Conservation (phyloP, 2,329 filamentous ascomycete species). For the Ambrosiella xylebori region DNA sequence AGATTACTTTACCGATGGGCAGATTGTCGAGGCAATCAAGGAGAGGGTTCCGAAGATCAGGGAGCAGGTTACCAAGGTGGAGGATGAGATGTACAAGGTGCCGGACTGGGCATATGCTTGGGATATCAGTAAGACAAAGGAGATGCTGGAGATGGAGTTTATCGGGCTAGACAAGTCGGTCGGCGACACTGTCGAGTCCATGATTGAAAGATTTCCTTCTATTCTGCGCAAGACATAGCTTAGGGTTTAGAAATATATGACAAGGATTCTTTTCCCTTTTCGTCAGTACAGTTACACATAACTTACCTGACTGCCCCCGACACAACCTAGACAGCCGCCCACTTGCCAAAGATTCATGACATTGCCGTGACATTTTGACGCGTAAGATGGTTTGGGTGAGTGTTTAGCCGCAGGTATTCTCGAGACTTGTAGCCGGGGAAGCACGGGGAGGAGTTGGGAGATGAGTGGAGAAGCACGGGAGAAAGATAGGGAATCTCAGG, state of each 20-base stretch:
- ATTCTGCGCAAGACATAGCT: background rate
- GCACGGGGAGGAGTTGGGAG: no score
- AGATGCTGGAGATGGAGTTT: slow-evolving; percentile 34
- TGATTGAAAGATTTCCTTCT: background rate
- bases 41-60: slow-evolving; percentile 16
- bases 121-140: slow-evolving; percentile 31
- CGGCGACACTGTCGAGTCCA: slow-evolving; percentile 21
- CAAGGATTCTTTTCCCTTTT: background rate
- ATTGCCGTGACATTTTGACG: no score
- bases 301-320: no score
- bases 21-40: slow-evolving; percentile 22
- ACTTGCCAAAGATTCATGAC: no score
- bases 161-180: slow-evolving; percentile 31
- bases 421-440: no score
- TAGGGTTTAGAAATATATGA: no score
- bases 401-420: no score
- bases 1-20: slow-evolving; percentile 23
- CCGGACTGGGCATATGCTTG: slow-evolving; percentile 25
- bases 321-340: no score
- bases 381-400: no score
- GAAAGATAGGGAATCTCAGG: no score
- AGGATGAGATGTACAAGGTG: slow-evolving; percentile 20
- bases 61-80: slow-evolving; percentile 21
- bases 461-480: no score
- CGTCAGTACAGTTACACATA: no score